Conservation (phyloP, 441 rosid genomes). For the Adansonia gregorii region DNA sequence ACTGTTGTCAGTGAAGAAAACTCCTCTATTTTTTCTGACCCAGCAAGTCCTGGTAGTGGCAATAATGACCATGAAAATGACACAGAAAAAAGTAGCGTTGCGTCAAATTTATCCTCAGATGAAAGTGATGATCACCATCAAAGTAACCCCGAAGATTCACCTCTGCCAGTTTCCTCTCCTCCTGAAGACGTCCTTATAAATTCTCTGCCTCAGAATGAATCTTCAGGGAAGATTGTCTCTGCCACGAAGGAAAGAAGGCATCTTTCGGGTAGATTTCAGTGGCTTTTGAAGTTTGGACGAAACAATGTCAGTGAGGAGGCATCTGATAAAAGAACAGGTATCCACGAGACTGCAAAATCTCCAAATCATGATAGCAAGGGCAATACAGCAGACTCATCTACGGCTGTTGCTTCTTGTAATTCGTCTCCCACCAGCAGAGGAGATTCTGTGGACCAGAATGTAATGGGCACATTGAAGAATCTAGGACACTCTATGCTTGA, state of each 20-base stretch:
- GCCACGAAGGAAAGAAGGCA: conserved; percentile 54
- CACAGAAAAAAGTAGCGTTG: conserved; percentile 60
- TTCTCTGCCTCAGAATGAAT: conserved; percentile 39
- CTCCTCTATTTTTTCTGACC: conserved; percentile 51
- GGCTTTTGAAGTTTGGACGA: conserved; percentile 91
- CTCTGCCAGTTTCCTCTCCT: conserved; percentile 54
- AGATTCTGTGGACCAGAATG: conserved; percentile 64
- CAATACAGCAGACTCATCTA: conserved; percentile 38
- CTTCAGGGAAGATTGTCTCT: conserved; percentile 37
- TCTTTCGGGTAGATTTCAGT: conserved; percentile 73
- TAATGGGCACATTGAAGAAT: conserved; percentile 66
- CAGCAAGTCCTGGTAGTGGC: conserved; percentile 56
- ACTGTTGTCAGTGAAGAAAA: conserved; percentile 53
- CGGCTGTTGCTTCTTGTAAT: conserved; percentile 36
- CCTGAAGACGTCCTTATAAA: conserved; percentile 41
- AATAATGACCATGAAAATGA: conserved; percentile 61
- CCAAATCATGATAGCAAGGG: conserved; percentile 36
- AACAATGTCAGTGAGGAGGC: conserved; percentile 53
- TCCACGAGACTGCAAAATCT: conserved; percentile 43
- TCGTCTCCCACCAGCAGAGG: conserved; percentile 49
- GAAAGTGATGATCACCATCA: conserved; percentile 45
- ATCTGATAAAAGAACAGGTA: conserved; percentile 42
- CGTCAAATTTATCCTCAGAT: conserved; percentile 50
- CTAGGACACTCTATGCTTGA: conserved; percentile 92
- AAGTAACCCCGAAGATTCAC: conserved; percentile 38